A percentile compares a stretch with the other conserved stretches of the same genome.
Conservation (phyloP, 768 basidiomycete species). For the Tulasnella sp. region DNA sequence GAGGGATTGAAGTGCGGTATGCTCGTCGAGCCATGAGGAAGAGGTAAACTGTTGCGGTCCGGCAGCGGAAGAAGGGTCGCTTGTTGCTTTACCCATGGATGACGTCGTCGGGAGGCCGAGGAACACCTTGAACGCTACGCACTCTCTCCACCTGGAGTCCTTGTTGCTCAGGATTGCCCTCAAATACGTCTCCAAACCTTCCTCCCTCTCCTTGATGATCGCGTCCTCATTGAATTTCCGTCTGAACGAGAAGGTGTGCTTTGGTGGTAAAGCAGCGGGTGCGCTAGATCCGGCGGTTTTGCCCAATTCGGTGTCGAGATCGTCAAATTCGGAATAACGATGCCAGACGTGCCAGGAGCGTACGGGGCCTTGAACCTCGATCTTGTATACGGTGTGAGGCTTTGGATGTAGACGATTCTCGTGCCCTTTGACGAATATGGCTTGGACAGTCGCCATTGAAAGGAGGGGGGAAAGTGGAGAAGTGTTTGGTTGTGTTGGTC, state of each 20-base stretch:
- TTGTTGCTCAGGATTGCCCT: constrained; percentile 78
- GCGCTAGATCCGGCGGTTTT: constrained; percentile 77
- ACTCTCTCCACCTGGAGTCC: constrained; percentile 78
- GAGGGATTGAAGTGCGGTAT: constrained; percentile 67
- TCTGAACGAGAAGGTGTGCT: constrained; percentile 67
- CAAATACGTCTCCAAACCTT: constrained; percentile 76
- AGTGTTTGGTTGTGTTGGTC: constrained; percentile 4
- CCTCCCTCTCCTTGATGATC: constrained; percentile 70
- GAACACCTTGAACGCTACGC: constrained; percentile 77
- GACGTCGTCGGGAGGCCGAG: constrained; percentile 60
- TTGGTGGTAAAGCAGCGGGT: constrained; percentile 76
- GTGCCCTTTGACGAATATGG: constrained; percentile 62
- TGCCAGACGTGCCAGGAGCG: constrained; percentile 92
- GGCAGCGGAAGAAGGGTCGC: constrained; percentile 23
- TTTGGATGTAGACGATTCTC: constrained; percentile 69
- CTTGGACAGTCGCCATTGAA: constrained; percentile 54
- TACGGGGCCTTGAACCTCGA: constrained; percentile 81
- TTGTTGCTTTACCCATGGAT: constrained; percentile 41
- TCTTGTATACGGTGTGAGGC: constrained; percentile 74
- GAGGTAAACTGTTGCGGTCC: constrained; percentile 56
- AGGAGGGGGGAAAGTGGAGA: neutral
- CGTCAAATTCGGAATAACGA: constrained; percentile 91
- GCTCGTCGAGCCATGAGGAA: constrained; percentile 87
- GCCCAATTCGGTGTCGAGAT: constrained; percentile 75
- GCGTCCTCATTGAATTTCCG: constrained; percentile 45